phyloP scores from a whole-genome alignment of 139 green algal genomes.

The Closterium sp. region DNA sequence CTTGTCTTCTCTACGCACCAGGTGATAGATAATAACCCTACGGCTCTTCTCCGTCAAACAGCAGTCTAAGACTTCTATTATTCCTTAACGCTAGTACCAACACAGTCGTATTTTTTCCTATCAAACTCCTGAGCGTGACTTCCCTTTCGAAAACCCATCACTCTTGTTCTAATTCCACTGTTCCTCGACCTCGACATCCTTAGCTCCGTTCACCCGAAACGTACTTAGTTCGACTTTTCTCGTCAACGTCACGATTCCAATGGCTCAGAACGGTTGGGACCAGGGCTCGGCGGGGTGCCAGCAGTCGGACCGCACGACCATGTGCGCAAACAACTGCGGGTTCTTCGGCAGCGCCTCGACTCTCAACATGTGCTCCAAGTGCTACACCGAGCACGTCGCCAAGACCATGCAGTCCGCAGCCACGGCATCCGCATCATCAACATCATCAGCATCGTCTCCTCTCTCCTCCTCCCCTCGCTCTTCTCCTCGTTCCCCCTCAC shows the following conservation, averaged over 20 bases:
- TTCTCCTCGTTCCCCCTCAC: background rate
- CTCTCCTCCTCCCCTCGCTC: background rate
- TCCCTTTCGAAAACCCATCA: too few relatives aligned
- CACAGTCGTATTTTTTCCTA: too few relatives aligned
- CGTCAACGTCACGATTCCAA: background rate
- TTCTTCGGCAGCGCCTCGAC: conserved; percentile 43
- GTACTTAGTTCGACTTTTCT: background rate
- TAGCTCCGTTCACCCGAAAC: too few relatives aligned
- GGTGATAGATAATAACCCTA: too few relatives aligned
- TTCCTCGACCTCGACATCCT: too few relatives aligned
- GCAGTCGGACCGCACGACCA: conserved; percentile 21
- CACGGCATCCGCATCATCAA: background rate
- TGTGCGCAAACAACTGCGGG: conserved; percentile 50
- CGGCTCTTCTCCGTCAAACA: too few relatives aligned
- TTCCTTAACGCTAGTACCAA: too few relatives aligned
- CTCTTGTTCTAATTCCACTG: too few relatives aligned
- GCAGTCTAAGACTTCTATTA: too few relatives aligned
- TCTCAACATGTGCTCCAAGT: conserved; percentile 55
- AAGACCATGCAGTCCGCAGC: background rate
- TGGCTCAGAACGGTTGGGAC: conserved; percentile 42
- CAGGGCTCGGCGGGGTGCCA: conserved; percentile 23
- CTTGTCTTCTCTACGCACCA: too few relatives aligned
- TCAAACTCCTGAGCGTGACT: too few relatives aligned
- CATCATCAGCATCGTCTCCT: too few relatives aligned
- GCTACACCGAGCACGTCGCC: conserved; percentile 24